phyloP scores from a whole-genome alignment of 1,284 basidiomycete genomes.

The Austroboletus rostrupii region DNA sequence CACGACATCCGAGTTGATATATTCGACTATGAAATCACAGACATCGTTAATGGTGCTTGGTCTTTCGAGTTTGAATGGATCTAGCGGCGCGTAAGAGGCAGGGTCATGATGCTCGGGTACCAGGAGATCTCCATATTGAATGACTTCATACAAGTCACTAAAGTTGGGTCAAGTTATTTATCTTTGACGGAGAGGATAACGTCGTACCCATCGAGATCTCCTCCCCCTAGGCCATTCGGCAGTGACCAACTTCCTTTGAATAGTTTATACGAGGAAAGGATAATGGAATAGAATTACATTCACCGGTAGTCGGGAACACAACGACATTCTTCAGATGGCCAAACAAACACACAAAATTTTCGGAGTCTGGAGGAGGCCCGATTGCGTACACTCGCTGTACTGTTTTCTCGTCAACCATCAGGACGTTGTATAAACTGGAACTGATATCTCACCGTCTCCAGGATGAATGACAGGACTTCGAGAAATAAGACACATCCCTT shows the following conservation, averaged over 20 bases:
- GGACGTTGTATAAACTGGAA: not conserved
- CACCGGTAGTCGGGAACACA: slow-evolving; percentile 66
- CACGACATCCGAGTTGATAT: slow-evolving; percentile 75
- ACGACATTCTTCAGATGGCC: slow-evolving; percentile 65
- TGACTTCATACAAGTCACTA: slow-evolving; percentile 56
- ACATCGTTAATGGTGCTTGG: slow-evolving; percentile 70
- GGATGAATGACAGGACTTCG: slow-evolving; percentile 68
- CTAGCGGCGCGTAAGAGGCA: slow-evolving; percentile 47
- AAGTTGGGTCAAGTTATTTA: slow-evolving; percentile 1
- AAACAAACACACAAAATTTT: slow-evolving; percentile 54
- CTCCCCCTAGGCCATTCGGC: slow-evolving; percentile 66
- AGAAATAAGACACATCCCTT: slow-evolving; percentile 58
- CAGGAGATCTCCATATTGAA: slow-evolving; percentile 48
- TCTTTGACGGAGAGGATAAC: slow-evolving; percentile 15
- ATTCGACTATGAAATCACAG: slow-evolving; percentile 79
- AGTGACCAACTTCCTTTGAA: slow-evolving; percentile 55
- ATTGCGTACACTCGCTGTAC: slow-evolving; percentile 71
- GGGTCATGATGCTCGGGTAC: slow-evolving; percentile 47
- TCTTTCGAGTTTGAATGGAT: slow-evolving; percentile 43
- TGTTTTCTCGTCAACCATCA: slow-evolving; percentile 21
- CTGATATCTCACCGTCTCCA: slow-evolving; percentile 53
- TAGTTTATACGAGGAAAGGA: not conserved
- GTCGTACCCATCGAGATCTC: slow-evolving; percentile 69
- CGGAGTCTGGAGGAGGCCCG: slow-evolving; percentile 54
- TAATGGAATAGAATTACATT: slow-evolving; percentile 19